phyloP scores from a whole-genome alignment of 805 yeast genomes.

The Ogataea allantospora region DNA sequence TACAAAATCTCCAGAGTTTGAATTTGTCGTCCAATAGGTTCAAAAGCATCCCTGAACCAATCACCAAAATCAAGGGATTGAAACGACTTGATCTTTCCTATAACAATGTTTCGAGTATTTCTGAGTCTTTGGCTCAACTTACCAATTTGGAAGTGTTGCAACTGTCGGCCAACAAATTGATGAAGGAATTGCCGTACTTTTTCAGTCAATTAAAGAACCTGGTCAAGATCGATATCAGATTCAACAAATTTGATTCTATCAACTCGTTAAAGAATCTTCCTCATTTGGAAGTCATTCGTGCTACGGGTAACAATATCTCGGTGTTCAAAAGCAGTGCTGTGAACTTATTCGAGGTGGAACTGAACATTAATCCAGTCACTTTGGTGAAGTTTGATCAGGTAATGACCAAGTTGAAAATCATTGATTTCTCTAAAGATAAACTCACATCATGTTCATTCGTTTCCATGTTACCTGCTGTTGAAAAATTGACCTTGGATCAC shows the following conservation, averaged over 20 bases:
- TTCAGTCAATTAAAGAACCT: constrained; percentile 54
- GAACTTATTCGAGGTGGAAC: constrained; percentile 62
- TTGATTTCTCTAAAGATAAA: constrained; percentile 81
- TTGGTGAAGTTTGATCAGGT: constrained; percentile 52
- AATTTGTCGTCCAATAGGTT: constrained; percentile 81
- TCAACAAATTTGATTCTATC: constrained; percentile 56
- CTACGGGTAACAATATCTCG: constrained; percentile 74
- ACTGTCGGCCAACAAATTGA: constrained; percentile 68
- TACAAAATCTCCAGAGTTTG: constrained; percentile 54
- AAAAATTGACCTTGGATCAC: constrained; percentile 71
- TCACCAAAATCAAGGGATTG: constrained; percentile 58
- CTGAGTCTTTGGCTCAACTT: constrained; percentile 59
- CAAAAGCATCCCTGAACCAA: constrained; percentile 58
- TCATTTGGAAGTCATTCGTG: constrained; percentile 65
- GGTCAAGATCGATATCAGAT: constrained; percentile 73
- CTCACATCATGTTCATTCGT: constrained; percentile 73
- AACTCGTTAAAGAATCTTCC: constrained; percentile 57
- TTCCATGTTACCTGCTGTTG: constrained; percentile 59
- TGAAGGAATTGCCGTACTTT: constrained; percentile 49
- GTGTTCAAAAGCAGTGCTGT: constrained; percentile 63
- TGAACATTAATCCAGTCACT: constrained; percentile 85
- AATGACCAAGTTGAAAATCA: constrained; percentile 60
- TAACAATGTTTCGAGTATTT: constrained; percentile 63
- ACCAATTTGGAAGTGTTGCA: constrained; percentile 64
- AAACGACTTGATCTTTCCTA: constrained; percentile 76